Conservation (phyloP, 208 protist genomes). For the Acanthamoeba culbertsoni region DNA sequence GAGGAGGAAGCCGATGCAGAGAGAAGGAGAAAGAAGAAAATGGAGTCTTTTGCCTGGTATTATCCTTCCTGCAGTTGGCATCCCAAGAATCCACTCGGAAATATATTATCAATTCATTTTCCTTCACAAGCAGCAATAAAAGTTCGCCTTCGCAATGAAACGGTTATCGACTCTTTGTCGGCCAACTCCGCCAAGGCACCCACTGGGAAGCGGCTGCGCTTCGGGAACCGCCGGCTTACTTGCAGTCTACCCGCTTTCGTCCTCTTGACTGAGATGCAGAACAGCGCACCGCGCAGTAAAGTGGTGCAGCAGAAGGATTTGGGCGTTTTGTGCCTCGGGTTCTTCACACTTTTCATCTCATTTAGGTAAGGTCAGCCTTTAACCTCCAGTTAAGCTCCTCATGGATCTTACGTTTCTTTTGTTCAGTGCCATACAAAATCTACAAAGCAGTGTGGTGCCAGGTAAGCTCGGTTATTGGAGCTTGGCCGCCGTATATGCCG, state of each 20-base stretch:
- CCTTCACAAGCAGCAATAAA: background rate
- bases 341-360: no score
- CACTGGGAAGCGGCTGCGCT: no score
- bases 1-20: constrained; percentile 55
- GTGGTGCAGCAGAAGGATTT: no score
- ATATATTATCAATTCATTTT: background rate
- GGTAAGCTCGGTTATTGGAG: background rate
- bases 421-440: background rate
- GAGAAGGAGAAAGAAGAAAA: constrained; percentile 49
- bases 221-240: no score
- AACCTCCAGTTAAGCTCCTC: background rate
- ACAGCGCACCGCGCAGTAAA: no score
- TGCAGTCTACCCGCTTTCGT: no score
- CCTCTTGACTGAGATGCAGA: no score
- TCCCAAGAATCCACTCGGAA: background rate
- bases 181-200: no score
- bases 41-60: background rate
- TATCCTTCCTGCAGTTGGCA: background rate
- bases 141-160: no score
- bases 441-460: background rate
- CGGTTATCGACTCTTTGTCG: no score
- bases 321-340: no score
- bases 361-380: no score
- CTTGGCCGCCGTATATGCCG: background rate
- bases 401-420: background rate